Percentiles rank a stretch among this genome's conserved stretches.
phyloP scores from a whole-genome alignment of 1,139 yeast species.

The Geotrichum reessii region DNA sequence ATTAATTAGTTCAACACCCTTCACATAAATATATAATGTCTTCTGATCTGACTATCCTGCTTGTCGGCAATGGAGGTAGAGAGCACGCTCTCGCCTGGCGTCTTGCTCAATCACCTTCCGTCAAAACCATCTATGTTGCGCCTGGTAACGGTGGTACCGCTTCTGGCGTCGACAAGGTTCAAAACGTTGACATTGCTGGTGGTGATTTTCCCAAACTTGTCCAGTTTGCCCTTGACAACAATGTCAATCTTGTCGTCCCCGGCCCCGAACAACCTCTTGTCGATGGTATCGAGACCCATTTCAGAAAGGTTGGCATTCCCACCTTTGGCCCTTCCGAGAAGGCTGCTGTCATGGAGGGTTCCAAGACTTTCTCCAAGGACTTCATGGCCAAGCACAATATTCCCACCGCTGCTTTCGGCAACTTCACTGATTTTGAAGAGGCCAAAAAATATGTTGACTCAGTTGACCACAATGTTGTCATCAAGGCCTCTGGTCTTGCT shows the following conservation, averaged over 20 bases:
- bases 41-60: constrained; percentile 52
- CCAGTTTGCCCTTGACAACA: constrained; percentile 62
- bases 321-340: constrained; percentile 90
- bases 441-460: constrained; percentile 67
- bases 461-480: constrained; percentile 72
- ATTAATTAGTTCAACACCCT: neutral
- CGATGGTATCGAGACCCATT: constrained; percentile 75
- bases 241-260: constrained; percentile 75
- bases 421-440: constrained; percentile 67
- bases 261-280: constrained; percentile 99
- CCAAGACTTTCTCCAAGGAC: constrained; percentile 88
- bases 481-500: constrained; percentile 97
- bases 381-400: constrained; percentile 89
- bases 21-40: constrained; percentile 9
- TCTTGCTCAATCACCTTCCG: constrained; percentile 70
- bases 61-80: constrained; percentile 97
- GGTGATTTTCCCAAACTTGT: constrained; percentile 37
- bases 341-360: constrained; percentile 96
- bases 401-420: constrained; percentile 88
- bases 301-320: constrained; percentile 75
- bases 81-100: constrained; percentile 97
- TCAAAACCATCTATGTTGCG: constrained; percentile 74
- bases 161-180: constrained; percentile 48
- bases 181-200: constrained; percentile 62
- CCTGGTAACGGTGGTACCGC: constrained; percentile 97